A percentile compares a stretch with the other conserved stretches of the same genome.
These are phyloP conservation scores for Scleromitrula shiraiana DNA, from an alignment of 2,329 filamentous ascomycete genomes.

Conservation along the genomic window DNA sequence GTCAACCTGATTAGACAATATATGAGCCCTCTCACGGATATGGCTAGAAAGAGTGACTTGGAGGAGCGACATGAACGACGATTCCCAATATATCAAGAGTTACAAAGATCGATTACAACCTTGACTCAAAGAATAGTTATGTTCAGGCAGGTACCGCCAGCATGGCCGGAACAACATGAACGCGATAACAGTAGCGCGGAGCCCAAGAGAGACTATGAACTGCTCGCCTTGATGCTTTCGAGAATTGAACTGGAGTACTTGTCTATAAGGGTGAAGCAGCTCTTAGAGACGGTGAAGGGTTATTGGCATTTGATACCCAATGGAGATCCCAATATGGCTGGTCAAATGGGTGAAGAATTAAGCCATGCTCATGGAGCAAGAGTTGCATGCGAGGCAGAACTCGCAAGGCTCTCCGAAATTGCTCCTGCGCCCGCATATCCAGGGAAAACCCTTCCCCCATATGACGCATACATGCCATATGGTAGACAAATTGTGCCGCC, in stretches of 20 bases:
- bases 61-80: constrained; percentile 5
- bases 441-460: background rate
- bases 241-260: constrained; percentile 10
- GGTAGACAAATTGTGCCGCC: background rate
- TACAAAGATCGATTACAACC: constrained; percentile 3
- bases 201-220: constrained; percentile 3
- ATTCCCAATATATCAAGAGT: constrained; percentile 1
- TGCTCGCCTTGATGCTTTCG: constrained; percentile 3
- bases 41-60: background rate
- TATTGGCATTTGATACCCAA: constrained; percentile 5
- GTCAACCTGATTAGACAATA: background rate
- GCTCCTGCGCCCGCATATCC: constrained; percentile 9
- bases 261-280: constrained; percentile 1
- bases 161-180: constrained; percentile 8
- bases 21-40: background rate
- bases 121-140: background rate
- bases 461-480: constrained; percentile 1
- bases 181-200: constrained; percentile 1
- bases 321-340: background rate
- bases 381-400: constrained; percentile 4
- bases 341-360: background rate
- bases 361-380: background rate
- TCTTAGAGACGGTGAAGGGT: background rate
- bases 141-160: constrained; percentile 3
- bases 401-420: constrained; percentile 4